These are phyloP conservation scores for Barnettozyma hawaiiensis DNA, from an alignment of 1,139 yeast species.

Conservation along the genomic window DNA sequence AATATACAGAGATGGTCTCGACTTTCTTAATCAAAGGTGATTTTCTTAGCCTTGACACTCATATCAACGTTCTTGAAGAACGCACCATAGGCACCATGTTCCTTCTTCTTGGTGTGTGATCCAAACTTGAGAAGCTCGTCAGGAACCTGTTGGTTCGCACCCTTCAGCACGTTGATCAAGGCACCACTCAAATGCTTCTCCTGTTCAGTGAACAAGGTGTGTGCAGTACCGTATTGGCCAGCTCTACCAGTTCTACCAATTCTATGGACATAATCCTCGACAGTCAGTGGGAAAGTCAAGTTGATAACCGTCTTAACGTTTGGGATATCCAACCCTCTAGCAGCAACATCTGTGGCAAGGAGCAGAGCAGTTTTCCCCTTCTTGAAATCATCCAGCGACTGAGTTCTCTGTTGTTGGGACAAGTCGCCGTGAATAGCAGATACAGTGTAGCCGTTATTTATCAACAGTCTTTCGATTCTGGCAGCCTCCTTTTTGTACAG, in stretches of 20 bases:
- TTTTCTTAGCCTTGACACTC: conserved; percentile 84
- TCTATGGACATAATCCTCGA: conserved; percentile 96
- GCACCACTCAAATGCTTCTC: conserved; percentile 97
- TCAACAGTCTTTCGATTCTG: conserved; percentile 73
- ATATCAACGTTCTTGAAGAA: conserved; percentile 90
- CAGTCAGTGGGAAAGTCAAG: conserved; percentile 94
- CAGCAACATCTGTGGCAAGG: conserved; percentile 98
- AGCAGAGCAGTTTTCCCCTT: conserved; percentile 68
- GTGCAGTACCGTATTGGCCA: conserved; percentile 91
- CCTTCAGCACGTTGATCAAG: conserved; percentile 81
- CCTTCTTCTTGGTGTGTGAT: conserved; percentile 95
- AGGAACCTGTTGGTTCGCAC: conserved; percentile 96
- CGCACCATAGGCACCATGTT: conserved; percentile 94
- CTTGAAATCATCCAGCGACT: conserved; percentile 81
- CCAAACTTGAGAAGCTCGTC: conserved; percentile 93
- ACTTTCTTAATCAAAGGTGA: conserved; percentile 47
- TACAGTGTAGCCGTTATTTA: conserved; percentile 68
- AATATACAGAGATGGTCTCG: neutral
- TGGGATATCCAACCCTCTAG: conserved; percentile 97
- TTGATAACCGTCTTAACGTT: conserved; percentile 94
- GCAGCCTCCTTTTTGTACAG: conserved; percentile 95
- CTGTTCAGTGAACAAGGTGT: conserved; percentile 92
- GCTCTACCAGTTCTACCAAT: conserved; percentile 99
- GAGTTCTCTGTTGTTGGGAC: conserved; percentile 87
- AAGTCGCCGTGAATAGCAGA: conserved; percentile 97